Evolutionary conservation across 805 yeast species (phyloP).

Genomic region (Wickerhamomyces xylosicus): DNA sequence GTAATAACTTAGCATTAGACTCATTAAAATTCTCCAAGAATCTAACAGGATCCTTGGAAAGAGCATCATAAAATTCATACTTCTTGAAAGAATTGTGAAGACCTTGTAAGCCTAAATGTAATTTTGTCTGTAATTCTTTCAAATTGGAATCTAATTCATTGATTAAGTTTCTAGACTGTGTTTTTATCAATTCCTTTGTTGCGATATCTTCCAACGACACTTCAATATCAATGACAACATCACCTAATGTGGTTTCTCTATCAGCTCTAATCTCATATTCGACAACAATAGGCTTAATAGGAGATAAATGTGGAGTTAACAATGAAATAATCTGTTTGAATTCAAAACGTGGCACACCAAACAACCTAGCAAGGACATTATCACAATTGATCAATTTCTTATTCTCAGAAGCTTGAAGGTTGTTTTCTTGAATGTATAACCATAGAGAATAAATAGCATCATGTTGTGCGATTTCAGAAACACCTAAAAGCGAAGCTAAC

Average conservation of each 20-base stretch:
- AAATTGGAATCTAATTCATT: slow-evolving; percentile 20
- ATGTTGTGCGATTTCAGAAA: slow-evolving; percentile 72
- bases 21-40: slow-evolving; percentile 67
- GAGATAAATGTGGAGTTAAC: slow-evolving; percentile 56
- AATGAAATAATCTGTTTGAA: slow-evolving; percentile 67
- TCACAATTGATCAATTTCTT: slow-evolving; percentile 44
- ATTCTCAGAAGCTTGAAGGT: slow-evolving; percentile 48
- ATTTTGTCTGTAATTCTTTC: slow-evolving; percentile 21
- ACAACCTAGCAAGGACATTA: slow-evolving; percentile 30
- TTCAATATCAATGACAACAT: slow-evolving; percentile 65
- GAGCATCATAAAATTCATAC: slow-evolving; percentile 66
- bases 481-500: slow-evolving; percentile 64
- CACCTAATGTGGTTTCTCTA: slow-evolving; percentile 71
- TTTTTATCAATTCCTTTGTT: slow-evolving; percentile 19
- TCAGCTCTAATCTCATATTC: slow-evolving; percentile 73
- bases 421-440: slow-evolving; percentile 68
- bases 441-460: slow-evolving; percentile 72
- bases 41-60: slow-evolving; percentile 67
- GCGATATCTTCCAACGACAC: slow-evolving; percentile 33
- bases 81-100: slow-evolving; percentile 47
- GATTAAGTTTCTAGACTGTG: slow-evolving; percentile 21
- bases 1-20: slow-evolving; percentile 76
- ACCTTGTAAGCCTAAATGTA: slow-evolving; percentile 35
- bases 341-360: slow-evolving; percentile 42
- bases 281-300: slow-evolving; percentile 70